Evolutionary conservation across 1,139 yeast species (phyloP), one percentile per base, ranked within the genome.

Genomic region (Kodamaea sp.): DNA sequence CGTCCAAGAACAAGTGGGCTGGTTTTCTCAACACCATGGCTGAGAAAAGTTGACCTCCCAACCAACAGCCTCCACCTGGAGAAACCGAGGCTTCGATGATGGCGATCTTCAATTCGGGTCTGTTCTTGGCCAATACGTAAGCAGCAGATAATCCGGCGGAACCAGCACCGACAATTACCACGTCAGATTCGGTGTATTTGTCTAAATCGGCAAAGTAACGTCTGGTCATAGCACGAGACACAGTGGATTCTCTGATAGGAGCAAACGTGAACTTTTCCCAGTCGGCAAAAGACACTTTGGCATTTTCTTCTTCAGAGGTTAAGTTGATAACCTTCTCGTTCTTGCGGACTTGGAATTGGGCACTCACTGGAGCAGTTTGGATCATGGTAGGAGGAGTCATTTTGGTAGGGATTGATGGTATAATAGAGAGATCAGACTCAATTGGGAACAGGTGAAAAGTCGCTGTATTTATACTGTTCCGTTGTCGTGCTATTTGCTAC

Each of bases 1-100:
- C 87, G 31, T 78, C 71, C 56, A 83, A 70, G 63, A 83, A 83
- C 45, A 71, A 55, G 41, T 83, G 78, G 16, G 89, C 87, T 10
- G 92, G 92, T 61, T 83, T 83, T 60, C 90, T 74, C 70, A 83
- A 69, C 31, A 83, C 80, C 90, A 83, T 82, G 26, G 90, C 89
- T 22, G 83, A 76, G 59, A 83, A 82, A 46, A 83, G 67, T 59
- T 81, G 88, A n/a, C 90, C 92, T 37, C 88, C 88, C 33, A 83
- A 66, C 83, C 86, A 82, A 43, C 85, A 80, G 16, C 92, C 92
- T 44, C 92, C 92, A 43, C 92, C 92, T 39, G 86, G 84, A 18
- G 86, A 74, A 18, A 83, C 88, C 44, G 76, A 74, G 25, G 88
- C 83, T 61, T 83, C 92, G 42, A 83, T 73, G 44, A 82, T 79